phyloP scores from a whole-genome alignment of 352 stramenopile genomes.

The Phytophthora lateralis region DNA sequence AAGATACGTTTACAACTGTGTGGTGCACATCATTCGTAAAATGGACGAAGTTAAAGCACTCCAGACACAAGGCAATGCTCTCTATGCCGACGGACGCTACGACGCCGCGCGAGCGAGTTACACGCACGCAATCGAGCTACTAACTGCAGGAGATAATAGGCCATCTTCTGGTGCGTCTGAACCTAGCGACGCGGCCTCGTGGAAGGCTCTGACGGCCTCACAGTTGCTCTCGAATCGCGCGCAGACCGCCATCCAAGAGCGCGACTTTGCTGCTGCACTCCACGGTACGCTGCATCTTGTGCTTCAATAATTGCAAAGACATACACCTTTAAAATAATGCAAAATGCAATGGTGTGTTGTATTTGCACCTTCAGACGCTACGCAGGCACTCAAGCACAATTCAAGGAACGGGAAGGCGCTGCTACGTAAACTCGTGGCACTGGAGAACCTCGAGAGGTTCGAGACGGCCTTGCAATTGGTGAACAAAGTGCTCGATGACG shows the following conservation, averaged over 20 bases:
- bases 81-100: slow-evolving; percentile 62
- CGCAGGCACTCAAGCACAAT: slow-evolving; percentile 57
- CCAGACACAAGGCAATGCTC: slow-evolving; percentile 51
- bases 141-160: slow-evolving; percentile 22
- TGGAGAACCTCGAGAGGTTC: slow-evolving; percentile 85
- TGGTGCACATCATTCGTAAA: slow-evolving; percentile 14
- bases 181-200: slow-evolving; percentile 4
- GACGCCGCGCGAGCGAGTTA: slow-evolving; percentile 60
- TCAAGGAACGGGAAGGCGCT: slow-evolving; percentile 68
- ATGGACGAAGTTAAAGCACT: slow-evolving; percentile 42
- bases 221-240: slow-evolving; percentile 71
- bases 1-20: neutral
- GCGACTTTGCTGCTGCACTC: slow-evolving; percentile 67
- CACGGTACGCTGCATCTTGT: slow-evolving; percentile 34
- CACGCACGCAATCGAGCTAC: slow-evolving; percentile 41
- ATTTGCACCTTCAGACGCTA: slow-evolving; percentile 43
- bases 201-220: slow-evolving; percentile 31
- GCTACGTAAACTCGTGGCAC: slow-evolving; percentile 59
- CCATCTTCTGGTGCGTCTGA: neutral
- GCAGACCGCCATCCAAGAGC: slow-evolving; percentile 75
- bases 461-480: slow-evolving; percentile 59
- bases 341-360: slow-evolving; percentile 5
- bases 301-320: neutral
- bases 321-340: neutral
- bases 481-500: slow-evolving; percentile 47